A percentile compares a stretch with the other conserved stretches of the same genome.
phyloP scores from a whole-genome alignment of 306 rosid species.

The Myrica gale region DNA sequence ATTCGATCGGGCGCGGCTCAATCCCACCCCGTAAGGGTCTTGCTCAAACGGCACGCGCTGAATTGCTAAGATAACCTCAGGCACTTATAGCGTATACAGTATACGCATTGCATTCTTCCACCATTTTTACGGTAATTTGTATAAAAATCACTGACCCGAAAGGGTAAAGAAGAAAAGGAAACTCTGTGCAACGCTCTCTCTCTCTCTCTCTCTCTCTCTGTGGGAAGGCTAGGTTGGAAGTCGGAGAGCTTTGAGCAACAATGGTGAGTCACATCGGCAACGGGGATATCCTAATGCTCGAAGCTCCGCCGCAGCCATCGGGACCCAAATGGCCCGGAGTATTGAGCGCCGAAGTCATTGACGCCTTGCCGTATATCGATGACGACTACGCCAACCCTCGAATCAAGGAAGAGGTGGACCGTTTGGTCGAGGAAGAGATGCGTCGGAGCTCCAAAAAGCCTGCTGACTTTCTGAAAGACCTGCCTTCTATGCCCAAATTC shows the following conservation, averaged over 20 bases:
- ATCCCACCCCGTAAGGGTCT: too few relatives aligned
- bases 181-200: too few relatives aligned
- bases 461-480: slow-evolving; percentile 82
- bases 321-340: slow-evolving; percentile 40
- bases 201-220: too few relatives aligned
- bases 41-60: too few relatives aligned
- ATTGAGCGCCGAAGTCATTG: slow-evolving; percentile 64
- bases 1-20: too few relatives aligned
- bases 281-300: slow-evolving; percentile 68
- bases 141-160: too few relatives aligned
- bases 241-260: background rate
- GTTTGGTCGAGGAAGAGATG: slow-evolving; percentile 86
- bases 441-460: slow-evolving; percentile 86
- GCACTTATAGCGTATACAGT: too few relatives aligned
- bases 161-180: too few relatives aligned
- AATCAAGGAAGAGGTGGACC: slow-evolving; percentile 83
- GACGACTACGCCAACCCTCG: slow-evolving; percentile 69
- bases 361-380: slow-evolving; percentile 93
- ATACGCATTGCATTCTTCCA: too few relatives aligned
- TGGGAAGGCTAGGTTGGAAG: background rate
- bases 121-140: too few relatives aligned
- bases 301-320: slow-evolving; percentile 60
- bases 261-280: slow-evolving; percentile 46
- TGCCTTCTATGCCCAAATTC: slow-evolving; percentile 75
- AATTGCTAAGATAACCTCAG: too few relatives aligned